phyloP scores from a whole-genome alignment of 106 monocot species.

The Dioscorea zingiberensis region DNA sequence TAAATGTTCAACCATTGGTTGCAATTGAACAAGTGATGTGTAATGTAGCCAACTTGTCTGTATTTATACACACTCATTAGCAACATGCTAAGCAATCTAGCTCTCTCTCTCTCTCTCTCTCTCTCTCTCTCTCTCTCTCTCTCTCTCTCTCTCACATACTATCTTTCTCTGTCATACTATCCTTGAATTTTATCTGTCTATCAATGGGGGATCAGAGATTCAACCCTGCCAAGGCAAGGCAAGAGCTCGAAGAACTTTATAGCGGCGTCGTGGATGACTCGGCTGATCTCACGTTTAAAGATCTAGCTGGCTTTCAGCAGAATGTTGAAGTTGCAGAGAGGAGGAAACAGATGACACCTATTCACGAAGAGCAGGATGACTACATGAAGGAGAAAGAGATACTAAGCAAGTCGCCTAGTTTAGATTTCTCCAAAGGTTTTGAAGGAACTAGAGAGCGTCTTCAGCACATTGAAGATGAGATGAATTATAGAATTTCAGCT shows the following conservation, averaged over 20 bases:
- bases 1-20: no score
- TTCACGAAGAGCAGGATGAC: background rate
- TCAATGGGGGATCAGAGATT: background rate
- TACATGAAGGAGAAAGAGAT: no score
- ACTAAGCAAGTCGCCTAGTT: background rate
- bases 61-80: no score
- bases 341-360: background rate
- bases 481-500: background rate
- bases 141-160: no score
- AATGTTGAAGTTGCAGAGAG: background rate
- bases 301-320: background rate
- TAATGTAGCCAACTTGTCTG: no score
- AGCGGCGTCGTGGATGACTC: background rate
- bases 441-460: background rate
- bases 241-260: constrained; percentile 1
- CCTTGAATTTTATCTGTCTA: no score
- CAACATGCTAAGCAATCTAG: no score
- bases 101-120: no score
- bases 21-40: no score
- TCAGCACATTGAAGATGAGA: background rate
- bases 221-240: background rate
- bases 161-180: no score
- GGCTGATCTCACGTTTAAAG: background rate
- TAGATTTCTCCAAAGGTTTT: background rate
- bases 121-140: no score